Evolutionary conservation across 805 yeast species (phyloP).

Genomic region (Grigorovia humatica): DNA sequence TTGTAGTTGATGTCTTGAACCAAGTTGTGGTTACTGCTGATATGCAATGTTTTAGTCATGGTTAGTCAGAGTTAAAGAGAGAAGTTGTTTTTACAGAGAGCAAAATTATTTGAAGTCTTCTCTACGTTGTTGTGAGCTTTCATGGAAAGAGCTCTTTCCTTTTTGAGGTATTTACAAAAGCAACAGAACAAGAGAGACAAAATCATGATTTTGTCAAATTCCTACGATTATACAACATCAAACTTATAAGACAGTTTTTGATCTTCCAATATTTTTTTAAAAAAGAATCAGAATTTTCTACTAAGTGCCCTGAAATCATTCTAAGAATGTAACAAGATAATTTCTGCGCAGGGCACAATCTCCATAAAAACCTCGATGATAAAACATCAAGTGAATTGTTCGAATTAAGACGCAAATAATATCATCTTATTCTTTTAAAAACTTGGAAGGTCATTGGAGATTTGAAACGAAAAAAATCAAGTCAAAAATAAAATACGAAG

Average conservation of each 20-base stretch:
- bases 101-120: no score
- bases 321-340: constrained; percentile 30
- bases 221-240: background rate
- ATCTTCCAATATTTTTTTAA: background rate
- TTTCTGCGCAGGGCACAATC: constrained; percentile 31
- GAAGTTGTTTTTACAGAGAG: no score
- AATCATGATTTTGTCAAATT: no score
- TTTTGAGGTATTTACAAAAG: no score
- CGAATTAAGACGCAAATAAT: constrained; percentile 27
- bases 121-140: no score
- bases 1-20: no score
- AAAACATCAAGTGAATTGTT: constrained; percentile 27
- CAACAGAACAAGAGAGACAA: no score
- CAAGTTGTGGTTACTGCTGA: no score
- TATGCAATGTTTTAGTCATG: no score
- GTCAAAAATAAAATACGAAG: background rate
- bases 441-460: constrained; percentile 31
- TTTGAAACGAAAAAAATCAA: constrained; percentile 4
- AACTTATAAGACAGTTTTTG: background rate
- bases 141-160: no score
- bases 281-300: constrained; percentile 32
- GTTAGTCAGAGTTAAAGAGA: no score
- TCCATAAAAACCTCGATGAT: constrained; percentile 28
- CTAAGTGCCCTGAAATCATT: constrained; percentile 27
- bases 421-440: constrained; percentile 30